phyloP scores from a whole-genome alignment of 106 monocot genomes.

The Agapanthus africanus region DNA sequence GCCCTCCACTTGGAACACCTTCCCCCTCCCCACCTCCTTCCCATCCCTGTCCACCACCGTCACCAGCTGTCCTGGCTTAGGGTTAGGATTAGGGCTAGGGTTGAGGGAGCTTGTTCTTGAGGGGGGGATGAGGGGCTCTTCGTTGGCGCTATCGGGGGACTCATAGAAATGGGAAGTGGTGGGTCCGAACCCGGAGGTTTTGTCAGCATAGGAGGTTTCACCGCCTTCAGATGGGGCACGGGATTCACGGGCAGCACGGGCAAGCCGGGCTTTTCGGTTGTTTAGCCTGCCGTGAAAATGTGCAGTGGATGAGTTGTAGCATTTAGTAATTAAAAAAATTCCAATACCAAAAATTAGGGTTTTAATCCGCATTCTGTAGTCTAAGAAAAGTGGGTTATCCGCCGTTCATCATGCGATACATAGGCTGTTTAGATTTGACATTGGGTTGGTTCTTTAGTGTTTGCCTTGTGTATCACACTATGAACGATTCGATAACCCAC shows the following conservation, averaged over 20 bases:
- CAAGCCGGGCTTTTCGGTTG: slow-evolving; percentile 80
- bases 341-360: neutral
- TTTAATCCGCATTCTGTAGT: neutral
- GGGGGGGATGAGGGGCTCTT: slow-evolving; percentile 30
- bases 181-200: slow-evolving; percentile 25
- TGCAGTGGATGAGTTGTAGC: neutral
- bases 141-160: slow-evolving; percentile 56
- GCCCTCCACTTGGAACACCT: slow-evolving; percentile 41
- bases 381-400: too few species aligned
- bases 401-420: too few species aligned
- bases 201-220: slow-evolving; percentile 28
- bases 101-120: neutral
- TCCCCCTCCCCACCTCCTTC: slow-evolving; percentile 48
- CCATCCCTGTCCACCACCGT: slow-evolving; percentile 37
- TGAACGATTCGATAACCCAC: too few species aligned
- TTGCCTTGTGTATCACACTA: too few species aligned
- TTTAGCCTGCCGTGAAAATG: slow-evolving; percentile 51
- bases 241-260: slow-evolving; percentile 62
- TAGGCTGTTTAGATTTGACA: too few species aligned
- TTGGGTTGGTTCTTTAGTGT: too few species aligned
- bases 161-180: slow-evolving; percentile 34
- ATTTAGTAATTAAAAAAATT: neutral
- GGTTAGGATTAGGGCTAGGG: neutral
- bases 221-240: slow-evolving; percentile 58
- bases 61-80: slow-evolving; percentile 32